Evolutionary conservation across 192 early-diverging fungal genomes (phyloP), one percentile per base, ranked within the genome.

Genomic region (Coemansia umbellata): DNA sequence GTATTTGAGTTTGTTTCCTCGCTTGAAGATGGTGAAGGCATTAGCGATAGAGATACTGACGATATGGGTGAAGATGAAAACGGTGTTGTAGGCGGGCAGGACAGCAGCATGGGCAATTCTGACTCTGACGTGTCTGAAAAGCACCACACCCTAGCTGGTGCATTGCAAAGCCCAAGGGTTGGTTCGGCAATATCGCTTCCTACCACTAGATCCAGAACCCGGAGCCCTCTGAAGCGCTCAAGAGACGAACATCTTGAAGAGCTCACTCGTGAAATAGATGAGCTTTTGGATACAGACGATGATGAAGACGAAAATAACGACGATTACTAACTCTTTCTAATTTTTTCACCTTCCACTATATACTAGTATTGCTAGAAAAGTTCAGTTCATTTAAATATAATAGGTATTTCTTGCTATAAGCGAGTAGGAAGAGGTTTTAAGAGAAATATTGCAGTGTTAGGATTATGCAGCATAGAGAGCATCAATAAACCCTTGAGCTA

Each of bases 401-500:
- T n/a, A n/a, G n/a, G n/a, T n/a, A n/a, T n/a, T n/a, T n/a, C n/a
- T n/a, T n/a, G n/a, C n/a, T n/a, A n/a, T n/a, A n/a, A n/a, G n/a
- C n/a, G n/a, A n/a, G n/a, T n/a, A n/a, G n/a, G n/a, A n/a, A n/a
- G n/a, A n/a, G n/a, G n/a, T n/a, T n/a, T n/a, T n/a, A n/a, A n/a
- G n/a, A n/a, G n/a, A n/a, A n/a, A n/a, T n/a, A n/a, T n/a, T n/a
- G n/a, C n/a, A n/a, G n/a, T n/a, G n/a, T n/a, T 3, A 45, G 5
- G 28, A 14, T 45, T 79, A 87, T 8, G 78, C 83, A 31, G 81
- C 84, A 55, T 87, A 89, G 8, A 95, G 74, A 11, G 87, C 80
- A 67, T 98, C 93, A 39, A 98, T 80, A 70, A 91, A 98, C 8
- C 92, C 91, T 30, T 74, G 60, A 28, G 87, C 83, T 24, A 98